A percentile compares a stretch with the other conserved stretches of the same genome.
Conservation (phyloP, 2,329 filamentous ascomycete species). For the Lojkania enalia region DNA sequence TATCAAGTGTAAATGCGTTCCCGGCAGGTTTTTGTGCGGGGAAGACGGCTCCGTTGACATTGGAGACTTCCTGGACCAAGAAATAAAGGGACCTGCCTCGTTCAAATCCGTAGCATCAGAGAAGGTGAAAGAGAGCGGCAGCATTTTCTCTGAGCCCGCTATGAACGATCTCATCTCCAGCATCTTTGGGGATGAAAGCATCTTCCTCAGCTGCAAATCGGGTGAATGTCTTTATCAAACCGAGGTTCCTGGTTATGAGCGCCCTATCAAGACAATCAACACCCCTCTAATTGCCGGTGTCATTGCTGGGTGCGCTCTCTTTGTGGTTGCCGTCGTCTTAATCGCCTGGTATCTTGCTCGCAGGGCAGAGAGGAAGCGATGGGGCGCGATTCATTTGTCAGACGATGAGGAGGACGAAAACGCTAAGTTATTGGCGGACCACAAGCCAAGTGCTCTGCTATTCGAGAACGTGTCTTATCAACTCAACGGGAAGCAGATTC, state of each 20-base stretch:
- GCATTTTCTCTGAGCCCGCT: constrained; percentile 84
- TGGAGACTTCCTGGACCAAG: constrained; percentile 79
- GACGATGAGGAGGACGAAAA: constrained; percentile 87
- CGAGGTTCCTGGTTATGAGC: constrained; percentile 86
- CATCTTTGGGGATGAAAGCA: constrained; percentile 90
- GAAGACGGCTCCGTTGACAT: constrained; percentile 90
- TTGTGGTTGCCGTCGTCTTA: constrained; percentile 84
- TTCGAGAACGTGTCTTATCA: constrained; percentile 88
- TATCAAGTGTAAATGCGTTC: constrained; percentile 84
- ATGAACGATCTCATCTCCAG: constrained; percentile 89
- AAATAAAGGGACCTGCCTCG: constrained; percentile 83
- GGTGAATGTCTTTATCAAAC: constrained; percentile 94
- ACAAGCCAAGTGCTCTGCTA: constrained; percentile 85
- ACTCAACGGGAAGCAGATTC: constrained; percentile 84
- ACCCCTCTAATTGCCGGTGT: constrained; percentile 93
- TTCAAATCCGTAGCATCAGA: constrained; percentile 70
- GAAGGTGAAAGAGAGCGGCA: constrained; percentile 66
- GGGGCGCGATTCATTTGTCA: constrained; percentile 72
- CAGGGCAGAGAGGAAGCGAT: constrained; percentile 63
- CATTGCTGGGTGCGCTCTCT: constrained; percentile 82
- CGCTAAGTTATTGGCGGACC: constrained; percentile 83
- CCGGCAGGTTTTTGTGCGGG: constrained; percentile 91
- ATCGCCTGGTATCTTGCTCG: constrained; percentile 86
- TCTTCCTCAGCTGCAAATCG: constrained; percentile 76
- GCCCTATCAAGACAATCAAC: constrained; percentile 92